A percentile compares a stretch with the other conserved stretches of the same genome.
Evolutionary conservation across 768 basidiomycete genomes (phyloP).

Genomic region (Trametes gibbosa): DNA sequence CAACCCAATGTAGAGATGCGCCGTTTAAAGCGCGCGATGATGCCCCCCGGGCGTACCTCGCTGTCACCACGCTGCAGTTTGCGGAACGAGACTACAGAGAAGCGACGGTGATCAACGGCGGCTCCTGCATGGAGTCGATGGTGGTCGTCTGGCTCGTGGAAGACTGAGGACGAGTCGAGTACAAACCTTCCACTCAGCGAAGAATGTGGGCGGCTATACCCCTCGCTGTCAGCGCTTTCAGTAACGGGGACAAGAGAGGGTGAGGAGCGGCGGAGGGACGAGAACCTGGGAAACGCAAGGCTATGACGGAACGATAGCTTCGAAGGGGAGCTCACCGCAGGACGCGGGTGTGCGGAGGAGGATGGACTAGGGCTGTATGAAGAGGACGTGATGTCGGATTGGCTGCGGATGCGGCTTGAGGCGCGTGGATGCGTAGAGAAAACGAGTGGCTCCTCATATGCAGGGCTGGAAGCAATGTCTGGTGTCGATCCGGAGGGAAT

Average conservation of each 20-base stretch:
- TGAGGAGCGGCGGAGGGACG: slow-evolving; percentile 3
- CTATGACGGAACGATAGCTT: neutral
- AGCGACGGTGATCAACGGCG: neutral
- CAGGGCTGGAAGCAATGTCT: neutral
- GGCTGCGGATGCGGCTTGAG: neutral
- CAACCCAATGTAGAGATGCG: slow-evolving; percentile 2
- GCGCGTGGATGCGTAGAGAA: neutral
- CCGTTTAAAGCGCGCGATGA: slow-evolving; percentile 10
- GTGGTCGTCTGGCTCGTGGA: neutral
- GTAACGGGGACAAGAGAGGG: slow-evolving; percentile 12
- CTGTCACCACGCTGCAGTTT: neutral
- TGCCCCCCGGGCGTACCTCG: neutral
- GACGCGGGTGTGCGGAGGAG: neutral
- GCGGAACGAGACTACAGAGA: slow-evolving; percentile 10
- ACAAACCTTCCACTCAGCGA: slow-evolving; percentile 2
- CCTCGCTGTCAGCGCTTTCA: neutral
- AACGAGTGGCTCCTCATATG: neutral
- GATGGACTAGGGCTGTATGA: neutral
- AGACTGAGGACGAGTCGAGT: neutral
- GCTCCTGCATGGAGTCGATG: neutral
- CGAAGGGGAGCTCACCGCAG: neutral
- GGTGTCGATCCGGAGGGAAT: neutral
- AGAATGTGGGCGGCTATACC: slow-evolving; percentile 2
- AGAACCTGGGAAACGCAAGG: slow-evolving; percentile 9
- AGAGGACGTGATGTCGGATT: neutral